These are phyloP conservation scores for Amanita molliuscula DNA, from an alignment of 768 basidiomycete genomes.

Conservation along the genomic window DNA sequence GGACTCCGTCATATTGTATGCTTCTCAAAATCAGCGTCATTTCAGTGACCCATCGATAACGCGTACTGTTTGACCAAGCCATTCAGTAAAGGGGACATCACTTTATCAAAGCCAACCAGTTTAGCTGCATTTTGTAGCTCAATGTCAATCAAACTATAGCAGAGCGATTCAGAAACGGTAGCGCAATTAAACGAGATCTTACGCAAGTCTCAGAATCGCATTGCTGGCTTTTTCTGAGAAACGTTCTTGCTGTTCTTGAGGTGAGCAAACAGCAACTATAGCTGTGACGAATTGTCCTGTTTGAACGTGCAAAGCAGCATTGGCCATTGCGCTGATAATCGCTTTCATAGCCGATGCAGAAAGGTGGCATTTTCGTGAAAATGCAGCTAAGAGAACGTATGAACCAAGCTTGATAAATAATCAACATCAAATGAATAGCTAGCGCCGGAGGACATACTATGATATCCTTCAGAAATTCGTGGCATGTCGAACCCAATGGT, in stretches of 20 bases:
- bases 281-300: slow-evolving; percentile 57
- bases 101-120: slow-evolving; percentile 15
- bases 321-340: slow-evolving; percentile 44
- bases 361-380: slow-evolving; percentile 58
- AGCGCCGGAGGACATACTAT: slow-evolving; percentile 29
- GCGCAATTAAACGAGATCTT: slow-evolving; percentile 16
- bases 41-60: not conserved
- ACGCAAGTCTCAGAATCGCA: slow-evolving; percentile 38
- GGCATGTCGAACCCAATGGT: slow-evolving; percentile 34
- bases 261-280: slow-evolving; percentile 50
- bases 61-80: slow-evolving; percentile 4
- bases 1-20: slow-evolving; percentile 19
- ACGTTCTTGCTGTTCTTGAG: slow-evolving; percentile 45
- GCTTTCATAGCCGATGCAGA: slow-evolving; percentile 47
- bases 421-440: slow-evolving; percentile 53
- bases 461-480: slow-evolving; percentile 36
- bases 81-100: slow-evolving; percentile 18
- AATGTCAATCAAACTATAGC: slow-evolving; percentile 8
- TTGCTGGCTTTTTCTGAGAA: slow-evolving; percentile 33
- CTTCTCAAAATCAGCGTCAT: slow-evolving; percentile 12
- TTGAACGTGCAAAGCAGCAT: slow-evolving; percentile 36
- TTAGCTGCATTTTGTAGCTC: slow-evolving; percentile 9
- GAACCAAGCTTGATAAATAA: slow-evolving; percentile 70
- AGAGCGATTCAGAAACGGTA: not conserved
- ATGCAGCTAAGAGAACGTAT: slow-evolving; percentile 61